Base-by-base conservation (phyloP, 305 asterid genomes). In the Fraxinus floribunda region DNA sequence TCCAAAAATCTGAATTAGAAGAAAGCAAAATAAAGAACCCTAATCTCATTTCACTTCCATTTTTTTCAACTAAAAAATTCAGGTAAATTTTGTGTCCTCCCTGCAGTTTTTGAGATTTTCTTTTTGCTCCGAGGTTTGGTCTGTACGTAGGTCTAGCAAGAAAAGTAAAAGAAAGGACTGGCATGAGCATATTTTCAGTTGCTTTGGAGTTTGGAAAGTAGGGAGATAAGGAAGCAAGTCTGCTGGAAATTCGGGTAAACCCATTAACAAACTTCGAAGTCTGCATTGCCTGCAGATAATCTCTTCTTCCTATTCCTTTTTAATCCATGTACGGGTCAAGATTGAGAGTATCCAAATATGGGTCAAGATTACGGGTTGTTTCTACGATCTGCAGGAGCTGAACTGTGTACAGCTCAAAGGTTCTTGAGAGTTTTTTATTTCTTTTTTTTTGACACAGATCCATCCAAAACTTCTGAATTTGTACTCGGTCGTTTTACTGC, bases 401-500 rank as follows among this genome's bases (percentile, higher is more conserved):
- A 71, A 77, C 75, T 82, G 66, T 39, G 15, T 44, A 75, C 16
- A 15, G 26, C 36, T 60, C 77, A 57, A 49, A 66, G 35, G 34
- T 66, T 60, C 30, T 60, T 7, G 13, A 55, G 24, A 55, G 32
- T 64, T 5, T 35, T 35, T 34, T 35, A 24, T 35, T 5, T 35
- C 6, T 10, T 1, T 10, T 64, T 24, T 13, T 20, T 38, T 64
- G 84, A 76, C 57, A 80, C 70, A 66, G 74, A 80, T 80, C 84
- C 84, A 84, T 68, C 82, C 81, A 80, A 76, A 75, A 41, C 35
- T 52, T 66, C 39, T 80, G 71, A 79, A 80, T 84, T 84, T 84
- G 76, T 49, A 49, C 78, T 66, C 52, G 68, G 84, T 84, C 86
- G 41, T 80, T 76, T 76, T 75, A 80, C 29, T 84, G 84, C 86